Percentiles rank a stretch among this genome's conserved stretches.
phyloP scores from a whole-genome alignment of 2,329 filamentous ascomycete species.

The Karstenula rhodostoma region DNA sequence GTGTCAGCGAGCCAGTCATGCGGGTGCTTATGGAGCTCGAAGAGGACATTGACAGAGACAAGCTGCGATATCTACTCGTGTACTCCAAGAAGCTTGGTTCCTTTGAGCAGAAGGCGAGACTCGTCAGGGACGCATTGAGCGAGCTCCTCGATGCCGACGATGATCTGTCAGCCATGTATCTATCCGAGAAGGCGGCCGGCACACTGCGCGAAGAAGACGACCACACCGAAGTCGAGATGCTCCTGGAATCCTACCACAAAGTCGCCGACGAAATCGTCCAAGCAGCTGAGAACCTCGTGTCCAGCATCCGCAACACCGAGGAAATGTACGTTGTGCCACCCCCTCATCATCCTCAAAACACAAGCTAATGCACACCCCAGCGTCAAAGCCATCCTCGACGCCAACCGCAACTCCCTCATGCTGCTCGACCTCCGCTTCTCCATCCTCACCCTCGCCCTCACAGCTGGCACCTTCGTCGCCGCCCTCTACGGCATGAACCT shows the following conservation, averaged over 20 bases:
- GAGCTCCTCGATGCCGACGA: conserved; percentile 96
- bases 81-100: conserved; percentile 95
- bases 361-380: conserved; percentile 57
- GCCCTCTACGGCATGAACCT: conserved; percentile 99
- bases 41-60: conserved; percentile 95
- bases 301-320: conserved; percentile 95
- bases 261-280: conserved; percentile 98
- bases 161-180: conserved; percentile 92
- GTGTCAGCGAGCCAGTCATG: conserved; percentile 90
- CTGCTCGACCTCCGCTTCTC: conserved; percentile 95
- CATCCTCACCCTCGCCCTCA: conserved; percentile 92
- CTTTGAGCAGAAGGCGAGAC: conserved; percentile 94
- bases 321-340: conserved; percentile 76
- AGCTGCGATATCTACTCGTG: conserved; percentile 87
- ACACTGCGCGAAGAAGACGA: conserved; percentile 79
- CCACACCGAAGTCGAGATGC: conserved; percentile 95
- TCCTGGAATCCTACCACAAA: conserved; percentile 97
- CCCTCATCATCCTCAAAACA: background rate
- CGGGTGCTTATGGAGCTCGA: conserved; percentile 88
- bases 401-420: conserved; percentile 98
- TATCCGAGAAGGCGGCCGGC: conserved; percentile 85
- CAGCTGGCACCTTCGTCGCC: conserved; percentile 91
- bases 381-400: conserved; percentile 94
- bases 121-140: conserved; percentile 93
- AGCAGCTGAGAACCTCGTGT: conserved; percentile 89